Evolutionary conservation across 176 grass and related monocot genomes (phyloP), one percentile per base, ranked within the genome.

Genomic region (Lolium rigidum): DNA sequence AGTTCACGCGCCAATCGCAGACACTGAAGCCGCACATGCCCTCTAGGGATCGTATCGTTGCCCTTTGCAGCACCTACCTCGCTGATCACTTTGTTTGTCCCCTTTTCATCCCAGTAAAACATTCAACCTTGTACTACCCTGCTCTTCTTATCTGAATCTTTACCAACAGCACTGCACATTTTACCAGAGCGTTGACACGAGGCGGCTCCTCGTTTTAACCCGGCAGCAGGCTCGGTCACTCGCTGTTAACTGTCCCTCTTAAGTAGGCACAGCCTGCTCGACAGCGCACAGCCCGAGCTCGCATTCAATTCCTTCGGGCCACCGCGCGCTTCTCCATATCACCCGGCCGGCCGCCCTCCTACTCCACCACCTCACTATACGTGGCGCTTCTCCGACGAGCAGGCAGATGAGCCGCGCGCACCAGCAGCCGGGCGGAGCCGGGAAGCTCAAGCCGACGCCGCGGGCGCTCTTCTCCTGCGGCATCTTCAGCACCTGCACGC

Each of bases 401-500:
- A 24, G 80, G 26, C 26, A 28, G 26, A 91, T 91, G 90, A 91
- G 90, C 39, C 90, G 90, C 77, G 48, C 73, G 73, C 73, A 76
- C 24, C 73, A 71, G 54, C 86, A 85, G 70, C 49, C 77, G 10
- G 85, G 43, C 26, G 71, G 4, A 2, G 31, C 31, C 62, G 87
- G 61, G 0, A 95, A 88, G 90, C 68, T 95, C n/a, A 95, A 93
- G 84, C 59, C 91, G 18, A 86, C 91, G 54, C 94, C 94, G 26
- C 84, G 94, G 38, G 88, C 94, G 56, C 86, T 95, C 24, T 95
- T 95, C 82, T 93, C 91, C 1, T 95, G 94, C 74, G 91, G 91
- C 59, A 95, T 95, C 81, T 95, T 95, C 84, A 88, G 91, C 84
- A 95, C 91, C 74, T 93, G 94, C 91, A 93, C 91, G 31, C 94